These are phyloP conservation scores for Zygoascus ofunaensis DNA, from an alignment of 805 yeast genomes.

Conservation along the genomic window DNA sequence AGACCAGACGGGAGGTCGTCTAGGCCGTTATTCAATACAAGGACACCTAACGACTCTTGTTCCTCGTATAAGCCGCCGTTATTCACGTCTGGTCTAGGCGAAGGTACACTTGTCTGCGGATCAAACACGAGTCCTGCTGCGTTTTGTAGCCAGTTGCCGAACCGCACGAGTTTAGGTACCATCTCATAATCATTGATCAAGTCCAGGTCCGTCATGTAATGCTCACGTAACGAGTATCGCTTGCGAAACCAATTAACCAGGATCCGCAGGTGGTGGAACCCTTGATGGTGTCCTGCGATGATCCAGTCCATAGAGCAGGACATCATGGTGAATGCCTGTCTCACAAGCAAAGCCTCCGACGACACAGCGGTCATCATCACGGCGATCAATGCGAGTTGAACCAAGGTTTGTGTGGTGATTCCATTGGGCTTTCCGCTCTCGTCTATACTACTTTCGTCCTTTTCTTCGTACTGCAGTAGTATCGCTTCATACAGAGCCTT, in stretches of 20 bases:
- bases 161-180: neutral
- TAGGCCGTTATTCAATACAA: constrained; percentile 8
- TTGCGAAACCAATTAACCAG: constrained; percentile 2
- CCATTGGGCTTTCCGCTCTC: neutral
- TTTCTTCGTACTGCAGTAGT: neutral
- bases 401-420: neutral
- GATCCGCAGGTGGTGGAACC: neutral
- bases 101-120: constrained; percentile 10
- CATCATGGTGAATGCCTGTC: neutral
- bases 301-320: neutral
- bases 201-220: neutral
- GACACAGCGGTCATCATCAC: neutral
- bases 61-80: constrained; percentile 12
- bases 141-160: constrained; percentile 2
- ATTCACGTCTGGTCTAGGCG: constrained; percentile 4
- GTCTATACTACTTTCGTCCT: neutral
- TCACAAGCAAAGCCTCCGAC: neutral
- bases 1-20: constrained; percentile 11
- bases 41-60: constrained; percentile 10
- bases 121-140: constrained; percentile 11
- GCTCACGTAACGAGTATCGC: neutral
- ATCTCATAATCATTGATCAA: neutral
- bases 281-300: neutral
- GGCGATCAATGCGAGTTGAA: neutral
- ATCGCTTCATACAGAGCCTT: no score